Conservation (phyloP, 1,284 basidiomycete genomes). For the Leucoagaricus sp. region DNA sequence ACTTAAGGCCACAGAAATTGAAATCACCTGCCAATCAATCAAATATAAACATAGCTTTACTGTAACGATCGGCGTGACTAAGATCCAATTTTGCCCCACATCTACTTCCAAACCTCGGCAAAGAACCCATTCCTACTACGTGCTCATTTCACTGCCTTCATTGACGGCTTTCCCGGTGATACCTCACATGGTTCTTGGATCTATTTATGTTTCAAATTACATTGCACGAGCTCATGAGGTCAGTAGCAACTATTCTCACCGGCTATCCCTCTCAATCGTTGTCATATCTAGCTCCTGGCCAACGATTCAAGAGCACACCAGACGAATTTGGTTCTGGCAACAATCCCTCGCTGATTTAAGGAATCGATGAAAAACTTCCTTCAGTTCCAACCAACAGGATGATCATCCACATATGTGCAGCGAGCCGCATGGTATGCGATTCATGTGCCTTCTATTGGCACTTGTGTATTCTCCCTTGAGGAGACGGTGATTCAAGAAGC, state of each 20-base stretch:
- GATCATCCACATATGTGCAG: not conserved
- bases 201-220: not conserved
- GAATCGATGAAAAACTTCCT: not conserved
- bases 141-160: not conserved
- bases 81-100: not conserved
- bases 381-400: not conserved
- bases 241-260: not conserved
- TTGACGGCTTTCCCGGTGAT: not conserved
- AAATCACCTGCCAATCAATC: not conserved
- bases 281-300: not conserved
- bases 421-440: constrained; percentile 1
- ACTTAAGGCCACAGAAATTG: not conserved
- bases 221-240: not conserved
- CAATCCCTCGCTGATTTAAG: not conserved
- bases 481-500: too few relatives aligned
- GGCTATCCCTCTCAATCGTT: not conserved
- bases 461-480: not conserved
- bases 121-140: not conserved
- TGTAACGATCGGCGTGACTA: not conserved
- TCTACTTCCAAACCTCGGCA: too few relatives aligned
- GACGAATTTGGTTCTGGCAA: not conserved
- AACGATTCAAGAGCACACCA: not conserved
- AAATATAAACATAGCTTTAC: too few relatives aligned
- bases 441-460: not conserved
- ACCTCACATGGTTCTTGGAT: constrained; percentile 4